Evolutionary conservation across 169 alveolate genomes (phyloP), one percentile per base, ranked within the genome.

Genomic region (Eimeria sp.): DNA sequence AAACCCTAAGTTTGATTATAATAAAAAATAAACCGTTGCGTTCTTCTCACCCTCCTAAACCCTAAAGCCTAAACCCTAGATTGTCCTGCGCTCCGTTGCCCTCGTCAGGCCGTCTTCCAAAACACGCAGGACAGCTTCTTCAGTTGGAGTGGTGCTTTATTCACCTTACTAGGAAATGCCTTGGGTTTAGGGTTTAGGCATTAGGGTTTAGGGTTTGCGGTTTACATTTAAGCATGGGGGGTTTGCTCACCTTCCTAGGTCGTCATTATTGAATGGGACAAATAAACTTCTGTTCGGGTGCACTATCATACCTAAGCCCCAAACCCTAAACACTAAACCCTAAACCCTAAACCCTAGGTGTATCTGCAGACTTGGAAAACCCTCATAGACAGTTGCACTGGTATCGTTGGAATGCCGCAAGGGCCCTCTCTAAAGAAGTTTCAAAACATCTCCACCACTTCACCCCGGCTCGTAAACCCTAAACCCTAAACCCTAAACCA

Each of bases 21-120:
- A 61, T 3, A 9, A 54, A 16, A 3, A 54, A 16, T 9, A 16
- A 43, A 43, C 54, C 83, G 54, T 49, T 47, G 49, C 40, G 40
- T 34, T 34, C 40, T 34, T 34, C 3, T 34, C 40, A 78, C 88
- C 88, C 67, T 78, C 88, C 88, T 78, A 78, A 45, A 45, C 88
- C 88, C 88, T 49, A 78, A 78, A 78, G 45, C 45, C 88, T 78
- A 47, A 78, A 78, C 88, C 88, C 88, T 78, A 78, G 49, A 47
- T 67, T 78, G 34, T n/a, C 18, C 54, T 76, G 27, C 30, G 58
- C 57, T 25, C 20, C 49, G 49, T 25, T 76, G 25, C 30, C 34
- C 30, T 40, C 87, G 34, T 76, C 61, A 76, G 87, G 87, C 87
- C 49, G 87, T 43, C 22, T 76, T 76, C 87, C 87, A 76, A 25